Evolutionary conservation across 2,329 filamentous ascomycete species (phyloP).

Genomic region (Aspergillus melleus): DNA sequence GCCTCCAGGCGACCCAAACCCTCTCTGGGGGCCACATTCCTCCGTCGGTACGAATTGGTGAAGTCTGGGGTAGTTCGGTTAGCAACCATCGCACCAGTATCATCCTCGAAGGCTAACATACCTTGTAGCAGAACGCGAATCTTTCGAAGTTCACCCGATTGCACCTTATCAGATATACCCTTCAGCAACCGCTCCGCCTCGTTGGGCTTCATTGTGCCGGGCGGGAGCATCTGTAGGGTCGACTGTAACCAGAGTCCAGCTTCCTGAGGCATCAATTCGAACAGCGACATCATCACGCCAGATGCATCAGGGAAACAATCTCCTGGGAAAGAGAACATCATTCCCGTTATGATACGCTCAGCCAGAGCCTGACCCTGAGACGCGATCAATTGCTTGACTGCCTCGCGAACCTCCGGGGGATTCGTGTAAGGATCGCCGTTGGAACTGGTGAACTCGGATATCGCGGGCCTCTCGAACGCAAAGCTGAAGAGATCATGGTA

Average conservation of each 20-base stretch:
- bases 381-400: conserved; percentile 70
- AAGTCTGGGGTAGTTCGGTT: conserved; percentile 64
- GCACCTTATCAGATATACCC: conserved; percentile 77
- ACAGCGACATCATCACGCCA: conserved; percentile 84
- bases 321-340: conserved; percentile 98
- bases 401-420: conserved; percentile 67
- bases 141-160: conserved; percentile 69
- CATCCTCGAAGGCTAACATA: conserved; percentile 11
- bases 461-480: conserved; percentile 68
- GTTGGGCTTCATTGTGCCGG: conserved; percentile 73
- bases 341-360: conserved; percentile 88
- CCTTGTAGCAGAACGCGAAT: conserved; percentile 79
- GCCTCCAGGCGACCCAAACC: conserved; percentile 86
- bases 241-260: conserved; percentile 79
- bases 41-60: conserved; percentile 86
- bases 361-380: conserved; percentile 75
- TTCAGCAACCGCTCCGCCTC: conserved; percentile 79
- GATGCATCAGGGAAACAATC: conserved; percentile 96
- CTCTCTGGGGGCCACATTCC: conserved; percentile 93
- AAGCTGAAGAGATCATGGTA: conserved; percentile 88
- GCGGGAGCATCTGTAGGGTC: conserved; percentile 80
- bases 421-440: conserved; percentile 61
- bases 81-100: conserved; percentile 4
- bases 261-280: conserved; percentile 79
- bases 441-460: conserved; percentile 60